Percentiles rank a stretch among this genome's conserved stretches.
phyloP scores from a whole-genome alignment of 176 grass and related monocot species.

The Musa troglodytarum region DNA sequence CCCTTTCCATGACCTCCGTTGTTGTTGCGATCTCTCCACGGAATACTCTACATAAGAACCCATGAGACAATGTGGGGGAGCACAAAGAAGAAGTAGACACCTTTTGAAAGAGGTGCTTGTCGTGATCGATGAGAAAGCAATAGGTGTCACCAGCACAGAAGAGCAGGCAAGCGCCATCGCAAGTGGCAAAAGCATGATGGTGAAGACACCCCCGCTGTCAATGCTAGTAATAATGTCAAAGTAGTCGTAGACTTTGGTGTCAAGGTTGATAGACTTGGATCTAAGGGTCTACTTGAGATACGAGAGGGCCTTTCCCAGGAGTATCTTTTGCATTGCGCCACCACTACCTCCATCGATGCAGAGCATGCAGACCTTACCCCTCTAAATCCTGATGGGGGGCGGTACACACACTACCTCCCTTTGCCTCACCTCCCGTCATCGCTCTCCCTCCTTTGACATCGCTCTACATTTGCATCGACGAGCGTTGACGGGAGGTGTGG shows the following conservation, averaged over 20 bases:
- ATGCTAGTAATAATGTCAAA: constrained; percentile 73
- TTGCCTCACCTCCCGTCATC: too few species aligned
- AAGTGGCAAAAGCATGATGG: constrained; percentile 69
- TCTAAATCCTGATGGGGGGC: constrained; percentile 36
- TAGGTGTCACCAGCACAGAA: constrained; percentile 77
- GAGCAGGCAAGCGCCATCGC: constrained; percentile 31
- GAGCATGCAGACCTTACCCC: constrained; percentile 71
- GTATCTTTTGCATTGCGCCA: constrained; percentile 36
- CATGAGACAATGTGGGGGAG: background rate
- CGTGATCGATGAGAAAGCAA: constrained; percentile 59
- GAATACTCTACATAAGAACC: background rate
- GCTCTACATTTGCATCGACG: too few species aligned
- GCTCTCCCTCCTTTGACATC: too few species aligned
- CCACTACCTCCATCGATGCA: constrained; percentile 58
- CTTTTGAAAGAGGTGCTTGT: constrained; percentile 36
- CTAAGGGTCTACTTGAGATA: constrained; percentile 60
- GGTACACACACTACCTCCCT: too few species aligned
- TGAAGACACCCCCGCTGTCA: constrained; percentile 56
- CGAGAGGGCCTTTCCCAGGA: constrained; percentile 54
- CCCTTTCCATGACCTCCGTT: constrained; percentile 43
- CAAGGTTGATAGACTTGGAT: constrained; percentile 40
- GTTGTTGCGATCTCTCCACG: background rate
- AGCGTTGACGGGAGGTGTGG: too few species aligned
- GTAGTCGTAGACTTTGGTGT: constrained; percentile 59
- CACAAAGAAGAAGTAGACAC: constrained; percentile 24